These are phyloP conservation scores for Claviceps africana DNA, from an alignment of 2,329 filamentous ascomycete species.

Conservation along the genomic window DNA sequence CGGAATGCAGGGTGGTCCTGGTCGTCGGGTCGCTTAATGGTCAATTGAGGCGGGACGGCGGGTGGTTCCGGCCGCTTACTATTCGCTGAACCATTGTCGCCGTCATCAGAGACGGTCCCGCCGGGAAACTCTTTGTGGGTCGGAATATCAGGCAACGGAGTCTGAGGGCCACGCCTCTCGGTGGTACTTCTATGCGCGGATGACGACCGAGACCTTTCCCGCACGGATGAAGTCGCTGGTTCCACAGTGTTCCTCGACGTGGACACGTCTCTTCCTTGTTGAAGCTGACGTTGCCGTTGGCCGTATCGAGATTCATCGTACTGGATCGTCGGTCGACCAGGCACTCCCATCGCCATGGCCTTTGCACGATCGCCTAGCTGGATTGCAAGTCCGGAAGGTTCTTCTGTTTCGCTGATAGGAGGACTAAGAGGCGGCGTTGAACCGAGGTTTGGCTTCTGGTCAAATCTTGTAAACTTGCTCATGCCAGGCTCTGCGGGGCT, in stretches of 20 bases:
- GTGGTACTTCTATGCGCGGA: conserved; percentile 25
- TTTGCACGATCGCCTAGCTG: conserved; percentile 69
- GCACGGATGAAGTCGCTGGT: conserved; percentile 27
- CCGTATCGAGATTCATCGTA: conserved; percentile 81
- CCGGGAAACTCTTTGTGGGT: conserved; percentile 19
- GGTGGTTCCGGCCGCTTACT: conserved; percentile 6
- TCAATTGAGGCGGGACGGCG: conserved; percentile 20
- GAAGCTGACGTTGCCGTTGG: conserved; percentile 68
- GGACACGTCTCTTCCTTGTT: conserved; percentile 56
- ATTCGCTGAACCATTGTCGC: conserved; percentile 22
- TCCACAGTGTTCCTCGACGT: conserved; percentile 31
- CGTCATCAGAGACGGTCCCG: conserved; percentile 31
- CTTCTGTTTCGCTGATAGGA: conserved; percentile 57
- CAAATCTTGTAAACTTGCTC: conserved; percentile 21
- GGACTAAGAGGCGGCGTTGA: conserved; percentile 28
- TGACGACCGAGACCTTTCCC: conserved; percentile 31
- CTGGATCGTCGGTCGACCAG: conserved; percentile 56
- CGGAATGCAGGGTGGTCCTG: conserved; percentile 41
- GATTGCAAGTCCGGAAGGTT: conserved; percentile 49
- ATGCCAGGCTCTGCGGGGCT: conserved; percentile 22
- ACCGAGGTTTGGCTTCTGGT: conserved; percentile 19
- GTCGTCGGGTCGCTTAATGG: conserved; percentile 35
- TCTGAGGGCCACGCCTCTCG: conserved; percentile 19
- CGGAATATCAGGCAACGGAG: conserved; percentile 14
- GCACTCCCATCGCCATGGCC: conserved; percentile 52